A percentile compares a stretch with the other conserved stretches of the same genome.
phyloP scores from a whole-genome alignment of 768 basidiomycete genomes.

The Tephrocybe sp. region DNA sequence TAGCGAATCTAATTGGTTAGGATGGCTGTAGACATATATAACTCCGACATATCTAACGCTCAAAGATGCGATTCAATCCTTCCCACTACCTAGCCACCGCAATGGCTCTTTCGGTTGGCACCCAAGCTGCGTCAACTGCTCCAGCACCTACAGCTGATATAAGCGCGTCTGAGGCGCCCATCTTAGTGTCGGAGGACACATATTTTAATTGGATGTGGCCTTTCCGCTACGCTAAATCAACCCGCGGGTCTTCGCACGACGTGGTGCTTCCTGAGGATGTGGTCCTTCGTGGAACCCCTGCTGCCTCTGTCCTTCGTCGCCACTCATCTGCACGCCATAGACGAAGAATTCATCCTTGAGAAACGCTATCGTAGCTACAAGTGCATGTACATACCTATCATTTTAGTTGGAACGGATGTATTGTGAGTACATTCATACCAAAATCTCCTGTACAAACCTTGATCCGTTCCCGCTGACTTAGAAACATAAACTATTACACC shows the following conservation, averaged over 20 bases:
- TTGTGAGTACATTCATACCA: no score
- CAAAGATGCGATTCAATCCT: constrained; percentile 11
- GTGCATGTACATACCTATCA: neutral
- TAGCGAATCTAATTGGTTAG: neutral
- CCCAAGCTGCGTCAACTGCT: constrained; percentile 3
- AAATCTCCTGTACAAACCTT: no score
- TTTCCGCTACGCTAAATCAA: neutral
- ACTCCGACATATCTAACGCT: neutral
- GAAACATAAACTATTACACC: neutral
- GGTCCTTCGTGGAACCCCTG: constrained; percentile 9
- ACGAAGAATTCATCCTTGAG: constrained; percentile 18
- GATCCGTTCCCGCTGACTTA: neutral
- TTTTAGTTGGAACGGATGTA: neutral
- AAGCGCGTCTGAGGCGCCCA: neutral
- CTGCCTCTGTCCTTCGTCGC: constrained; percentile 14
- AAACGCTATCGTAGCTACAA: neutral
- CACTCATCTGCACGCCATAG: constrained; percentile 14
- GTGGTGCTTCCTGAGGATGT: constrained; percentile 2
- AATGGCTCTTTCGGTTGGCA: constrained; percentile 6
- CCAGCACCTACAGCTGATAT: constrained; percentile 3
- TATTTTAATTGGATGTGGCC: constrained; percentile 13
- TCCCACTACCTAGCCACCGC: constrained; percentile 11
- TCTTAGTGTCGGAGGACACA: neutral
- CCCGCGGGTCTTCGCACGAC: neutral
- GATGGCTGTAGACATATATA: neutral